Conservation (phyloP, 805 yeast species). For the Metschnikowia reukaufii region DNA sequence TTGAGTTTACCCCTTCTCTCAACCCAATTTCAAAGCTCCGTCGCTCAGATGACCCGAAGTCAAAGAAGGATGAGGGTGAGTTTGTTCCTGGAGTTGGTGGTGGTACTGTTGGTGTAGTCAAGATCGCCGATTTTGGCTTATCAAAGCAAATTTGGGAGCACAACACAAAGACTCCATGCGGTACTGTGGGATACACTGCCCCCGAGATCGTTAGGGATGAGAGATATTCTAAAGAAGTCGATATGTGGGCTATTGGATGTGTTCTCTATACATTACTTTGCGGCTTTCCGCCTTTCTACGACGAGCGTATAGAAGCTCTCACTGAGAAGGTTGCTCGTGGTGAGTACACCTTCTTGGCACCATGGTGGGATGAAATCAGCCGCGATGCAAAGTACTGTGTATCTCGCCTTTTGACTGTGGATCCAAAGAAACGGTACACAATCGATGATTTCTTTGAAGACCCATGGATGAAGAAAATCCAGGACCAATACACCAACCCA, state of each 20-base stretch:
- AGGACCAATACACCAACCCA: constrained; percentile 11
- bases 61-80: constrained; percentile 62
- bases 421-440: constrained; percentile 67
- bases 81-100: constrained; percentile 55
- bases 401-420: constrained; percentile 61
- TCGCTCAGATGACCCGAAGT: constrained; percentile 53
- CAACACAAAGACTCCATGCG: constrained; percentile 67
- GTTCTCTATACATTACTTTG: constrained; percentile 66
- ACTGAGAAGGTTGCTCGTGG: constrained; percentile 71
- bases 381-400: constrained; percentile 70
- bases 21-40: constrained; percentile 41
- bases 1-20: constrained; percentile 47
- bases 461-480: constrained; percentile 54
- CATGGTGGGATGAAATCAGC: constrained; percentile 89
- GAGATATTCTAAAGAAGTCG: constrained; percentile 66
- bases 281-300: constrained; percentile 77
- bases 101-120: constrained; percentile 63
- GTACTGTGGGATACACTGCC: constrained; percentile 74
- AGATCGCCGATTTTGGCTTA: constrained; percentile 69
- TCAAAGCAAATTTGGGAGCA: constrained; percentile 51
- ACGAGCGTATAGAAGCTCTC: constrained; percentile 60
- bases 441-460: constrained; percentile 66
- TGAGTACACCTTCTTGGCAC: constrained; percentile 68
- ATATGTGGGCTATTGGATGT: constrained; percentile 75
- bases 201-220: constrained; percentile 60